These are phyloP conservation scores for Solanum megistacrolobum DNA, from an alignment of 257 asterid genomes.

Conservation along the genomic window DNA sequence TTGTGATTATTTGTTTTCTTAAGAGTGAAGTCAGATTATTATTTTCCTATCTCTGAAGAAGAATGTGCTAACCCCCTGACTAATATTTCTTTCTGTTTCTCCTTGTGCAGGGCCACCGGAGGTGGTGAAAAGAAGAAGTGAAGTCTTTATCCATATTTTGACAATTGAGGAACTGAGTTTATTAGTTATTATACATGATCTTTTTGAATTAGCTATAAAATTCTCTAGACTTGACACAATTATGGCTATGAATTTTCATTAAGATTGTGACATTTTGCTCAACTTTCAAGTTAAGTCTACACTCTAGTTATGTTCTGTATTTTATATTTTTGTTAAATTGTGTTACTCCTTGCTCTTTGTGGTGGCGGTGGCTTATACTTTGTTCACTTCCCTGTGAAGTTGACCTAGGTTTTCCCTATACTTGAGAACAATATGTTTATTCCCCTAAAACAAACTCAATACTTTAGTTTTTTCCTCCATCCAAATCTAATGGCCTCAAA, in stretches of 20 bases:
- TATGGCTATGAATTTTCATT: background rate
- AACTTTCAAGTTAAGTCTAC: background rate
- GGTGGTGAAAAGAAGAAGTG: conserved; percentile 95
- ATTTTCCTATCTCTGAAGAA: background rate
- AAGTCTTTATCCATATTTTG: conserved; percentile 7
- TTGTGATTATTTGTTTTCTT: background rate
- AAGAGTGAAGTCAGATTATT: background rate
- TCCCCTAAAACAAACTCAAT: background rate
- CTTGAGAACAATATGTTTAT: background rate
- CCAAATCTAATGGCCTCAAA: background rate
- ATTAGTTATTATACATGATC: conserved; percentile 1
- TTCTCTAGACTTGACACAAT: background rate
- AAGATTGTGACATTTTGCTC: background rate
- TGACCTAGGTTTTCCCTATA: background rate
- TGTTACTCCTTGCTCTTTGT: background rate
- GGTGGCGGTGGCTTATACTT: background rate
- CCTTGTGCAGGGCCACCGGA: conserved; percentile 61
- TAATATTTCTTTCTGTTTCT: background rate
- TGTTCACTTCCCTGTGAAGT: background rate
- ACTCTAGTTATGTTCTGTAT: background rate
- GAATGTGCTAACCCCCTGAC: background rate
- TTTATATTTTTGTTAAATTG: background rate
- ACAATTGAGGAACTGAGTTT: conserved; percentile 6
- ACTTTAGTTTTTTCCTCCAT: background rate
- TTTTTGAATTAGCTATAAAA: conserved; percentile 11